Evolutionary conservation across 2,329 filamentous ascomycete genomes (phyloP).

Genomic region (Aspergillus aculeatinus): DNA sequence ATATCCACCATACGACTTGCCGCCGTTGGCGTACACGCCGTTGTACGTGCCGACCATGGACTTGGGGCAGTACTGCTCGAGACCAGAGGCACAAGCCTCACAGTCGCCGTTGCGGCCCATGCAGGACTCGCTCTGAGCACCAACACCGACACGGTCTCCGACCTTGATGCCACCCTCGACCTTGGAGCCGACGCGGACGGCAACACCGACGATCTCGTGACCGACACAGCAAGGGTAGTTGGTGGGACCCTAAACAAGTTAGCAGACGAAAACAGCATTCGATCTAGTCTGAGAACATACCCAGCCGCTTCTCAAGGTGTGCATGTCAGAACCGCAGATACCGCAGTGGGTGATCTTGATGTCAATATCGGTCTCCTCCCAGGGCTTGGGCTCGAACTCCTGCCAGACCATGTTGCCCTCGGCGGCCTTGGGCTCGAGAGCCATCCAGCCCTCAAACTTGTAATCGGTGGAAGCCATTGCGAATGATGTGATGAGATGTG

Average conservation of each 20-base stretch:
- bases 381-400: slow-evolving; percentile 61
- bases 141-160: slow-evolving; percentile 52
- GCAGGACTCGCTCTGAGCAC: slow-evolving; percentile 60
- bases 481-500: background rate
- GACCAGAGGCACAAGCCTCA: slow-evolving; percentile 50
- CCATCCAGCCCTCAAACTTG: slow-evolving; percentile 59
- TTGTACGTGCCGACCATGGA: slow-evolving; percentile 32
- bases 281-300: slow-evolving; percentile 20
- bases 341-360: slow-evolving; percentile 64
- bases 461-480: slow-evolving; percentile 40
- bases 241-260: slow-evolving; percentile 27
- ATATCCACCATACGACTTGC: slow-evolving; percentile 67
- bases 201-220: slow-evolving; percentile 64
- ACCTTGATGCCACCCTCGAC: slow-evolving; percentile 33
- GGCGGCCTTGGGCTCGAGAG: slow-evolving; percentile 48
- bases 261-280: background rate
- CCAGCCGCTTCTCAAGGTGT: slow-evolving; percentile 54
- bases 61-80: slow-evolving; percentile 33
- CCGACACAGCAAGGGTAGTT: slow-evolving; percentile 55
- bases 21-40: slow-evolving; percentile 48
- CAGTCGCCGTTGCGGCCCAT: slow-evolving; percentile 45
- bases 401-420: slow-evolving; percentile 57
- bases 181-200: slow-evolving; percentile 55
- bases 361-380: slow-evolving; percentile 64
- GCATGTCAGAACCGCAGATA: slow-evolving; percentile 63